These are phyloP conservation scores for Saccharomyces mikatae DNA, from an alignment of 805 yeast species.

Conservation along the genomic window DNA sequence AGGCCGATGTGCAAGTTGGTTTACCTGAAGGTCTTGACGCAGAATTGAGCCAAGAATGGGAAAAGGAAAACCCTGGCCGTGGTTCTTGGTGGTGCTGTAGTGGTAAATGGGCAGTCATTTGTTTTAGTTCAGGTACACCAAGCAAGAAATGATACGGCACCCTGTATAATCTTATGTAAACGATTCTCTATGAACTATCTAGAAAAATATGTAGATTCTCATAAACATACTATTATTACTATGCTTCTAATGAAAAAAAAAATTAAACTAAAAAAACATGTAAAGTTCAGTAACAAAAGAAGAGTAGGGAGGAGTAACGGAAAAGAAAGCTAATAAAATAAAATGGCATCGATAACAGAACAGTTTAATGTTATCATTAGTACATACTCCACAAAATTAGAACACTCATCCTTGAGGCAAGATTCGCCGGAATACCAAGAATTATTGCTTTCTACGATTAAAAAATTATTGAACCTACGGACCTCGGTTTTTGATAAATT, in stretches of 20 bases:
- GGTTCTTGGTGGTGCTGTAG: slow-evolving; percentile 78
- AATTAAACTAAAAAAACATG: background rate
- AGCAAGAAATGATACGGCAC: background rate
- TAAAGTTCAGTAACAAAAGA: background rate
- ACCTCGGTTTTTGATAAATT: slow-evolving; percentile 35
- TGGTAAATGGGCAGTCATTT: slow-evolving; percentile 92
- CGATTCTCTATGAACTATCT: background rate
- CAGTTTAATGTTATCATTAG: slow-evolving; percentile 17
- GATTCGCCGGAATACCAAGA: slow-evolving; percentile 39
- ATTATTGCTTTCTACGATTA: slow-evolving; percentile 31
- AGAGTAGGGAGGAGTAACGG: background rate
- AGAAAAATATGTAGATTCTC: background rate
- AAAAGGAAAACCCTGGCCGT: slow-evolving; percentile 47
- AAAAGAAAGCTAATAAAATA: background rate
- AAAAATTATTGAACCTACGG: slow-evolving; percentile 39
- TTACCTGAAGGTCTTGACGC: slow-evolving; percentile 66
- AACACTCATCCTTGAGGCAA: slow-evolving; percentile 28
- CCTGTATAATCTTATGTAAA: background rate
- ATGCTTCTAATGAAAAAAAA: background rate
- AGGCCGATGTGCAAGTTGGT: slow-evolving; percentile 93
- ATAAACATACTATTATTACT: background rate
- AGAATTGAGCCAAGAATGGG: slow-evolving; percentile 55
- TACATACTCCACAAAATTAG: slow-evolving; percentile 12
- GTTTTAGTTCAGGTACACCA: slow-evolving; percentile 31
- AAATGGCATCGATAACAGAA: slow-evolving; percentile 14